Base-by-base conservation (phyloP, 2,329 filamentous ascomycete species). In the Xylariaceae sp. region DNA sequence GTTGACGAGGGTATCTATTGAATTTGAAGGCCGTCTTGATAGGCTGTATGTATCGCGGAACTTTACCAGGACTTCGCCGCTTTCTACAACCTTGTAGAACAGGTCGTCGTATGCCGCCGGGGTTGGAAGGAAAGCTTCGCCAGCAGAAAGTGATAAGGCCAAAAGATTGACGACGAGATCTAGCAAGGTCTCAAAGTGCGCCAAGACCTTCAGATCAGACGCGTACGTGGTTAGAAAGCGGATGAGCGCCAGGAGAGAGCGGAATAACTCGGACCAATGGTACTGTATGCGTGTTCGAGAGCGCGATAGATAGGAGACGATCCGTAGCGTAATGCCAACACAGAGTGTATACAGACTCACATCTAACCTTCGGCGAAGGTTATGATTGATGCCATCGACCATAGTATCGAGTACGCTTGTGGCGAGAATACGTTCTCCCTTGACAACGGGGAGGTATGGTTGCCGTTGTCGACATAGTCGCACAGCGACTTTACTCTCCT, bases 81-180 rank as follows among this genome's bases (percentile, higher is more conserved):
- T 90, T 75, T 99, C 95, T 23, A 98, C 92, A 2, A 98, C 84
- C 76, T 99, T 99, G 84, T 99, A 99, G 77, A 99, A 98, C 0
- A 99, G 81, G 69, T 99, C 95, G 68, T 99, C 95, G 74, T 98
- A 98, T 1, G 91, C 88, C 16, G 90, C 85, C 0, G 92, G 88
- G 26, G 90, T 91, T 0, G 94, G 95, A 6, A 99, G 82, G 75
- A 99, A 98, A 2, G 90, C 87, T 72, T 98, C 95, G 6, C 95
- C 95, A 2, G 87, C 86, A 1, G 91, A 95, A 6, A 99, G 81
- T 2, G 91, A 90, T 34, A 97, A 83, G 1, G 91, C 91, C 34
- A 97, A 80, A 5, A 97, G 79, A 69, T 95, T 92, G 48, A 95
- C 88, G 1, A 96, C 83, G 29, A 88, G 83, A 65, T 90, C 87